Percentiles rank a stretch among this genome's conserved stretches.
Conservation (phyloP, 2,329 filamentous ascomycete species). For the Zymoseptoria passerinii region DNA sequence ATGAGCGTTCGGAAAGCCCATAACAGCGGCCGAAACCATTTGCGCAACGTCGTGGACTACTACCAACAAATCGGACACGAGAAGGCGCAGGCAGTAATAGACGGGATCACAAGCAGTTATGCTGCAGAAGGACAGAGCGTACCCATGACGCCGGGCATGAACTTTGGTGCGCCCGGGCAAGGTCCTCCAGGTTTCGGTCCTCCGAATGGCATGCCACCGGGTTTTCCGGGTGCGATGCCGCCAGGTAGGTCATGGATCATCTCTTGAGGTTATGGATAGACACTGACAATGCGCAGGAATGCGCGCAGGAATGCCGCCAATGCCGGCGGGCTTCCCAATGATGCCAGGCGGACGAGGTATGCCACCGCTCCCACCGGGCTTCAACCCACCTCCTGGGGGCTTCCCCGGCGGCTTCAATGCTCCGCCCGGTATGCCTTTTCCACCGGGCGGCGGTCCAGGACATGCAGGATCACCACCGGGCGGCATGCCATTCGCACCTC, state of each 20-base stretch:
- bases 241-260: conserved; percentile 10
- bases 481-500: conserved; percentile 24
- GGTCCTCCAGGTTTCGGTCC: conserved; percentile 21
- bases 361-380: conserved; percentile 29
- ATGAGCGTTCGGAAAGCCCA: conserved; percentile 99
- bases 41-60: conserved; percentile 96
- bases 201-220: conserved; percentile 23
- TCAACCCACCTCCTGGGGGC: conserved; percentile 31
- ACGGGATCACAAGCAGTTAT: conserved; percentile 94
- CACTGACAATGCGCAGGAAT: conserved; percentile 12
- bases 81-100: conserved; percentile 96
- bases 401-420: conserved; percentile 30
- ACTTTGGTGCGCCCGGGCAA: conserved; percentile 11
- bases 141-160: conserved; percentile 60
- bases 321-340: conserved; percentile 19
- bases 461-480: conserved; percentile 22
- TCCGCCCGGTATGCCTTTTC: conserved; percentile 29
- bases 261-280: neutral
- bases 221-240: conserved; percentile 19
- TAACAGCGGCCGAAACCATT: conserved; percentile 90
- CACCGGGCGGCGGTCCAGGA: conserved; percentile 30
- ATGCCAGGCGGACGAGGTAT: conserved; percentile 19
- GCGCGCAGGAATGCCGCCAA: conserved; percentile 16
- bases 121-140: conserved; percentile 84
- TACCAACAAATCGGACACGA: conserved; percentile 99